Percentiles rank a stretch among this genome's conserved stretches.
Evolutionary conservation across 2,329 filamentous ascomycete species (phyloP).

Genomic region (Fusarium sp.): DNA sequence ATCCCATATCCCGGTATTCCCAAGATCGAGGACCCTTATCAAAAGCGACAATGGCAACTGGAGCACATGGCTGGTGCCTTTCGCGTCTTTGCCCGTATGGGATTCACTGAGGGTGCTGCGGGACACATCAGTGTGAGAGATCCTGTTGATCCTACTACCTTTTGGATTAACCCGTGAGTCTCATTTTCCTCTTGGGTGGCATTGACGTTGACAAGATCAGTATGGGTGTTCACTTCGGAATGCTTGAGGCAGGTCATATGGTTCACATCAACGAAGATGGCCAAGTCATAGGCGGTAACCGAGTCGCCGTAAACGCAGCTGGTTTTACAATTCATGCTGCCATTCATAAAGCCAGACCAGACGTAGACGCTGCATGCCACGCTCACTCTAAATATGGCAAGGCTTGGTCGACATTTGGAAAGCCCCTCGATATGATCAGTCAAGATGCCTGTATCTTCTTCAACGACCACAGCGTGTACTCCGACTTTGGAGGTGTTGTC

Average conservation of each 20-base stretch:
- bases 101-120: slow-evolving; percentile 68
- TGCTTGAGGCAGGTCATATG: slow-evolving; percentile 70
- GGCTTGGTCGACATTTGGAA: slow-evolving; percentile 68
- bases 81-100: slow-evolving; percentile 57
- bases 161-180: slow-evolving; percentile 70
- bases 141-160: slow-evolving; percentile 64
- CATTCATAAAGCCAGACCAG: slow-evolving; percentile 66
- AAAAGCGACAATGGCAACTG: slow-evolving; percentile 48
- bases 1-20: slow-evolving; percentile 62
- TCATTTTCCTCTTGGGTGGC: not conserved
- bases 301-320: slow-evolving; percentile 64
- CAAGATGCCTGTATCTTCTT: slow-evolving; percentile 69
- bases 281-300: slow-evolving; percentile 68
- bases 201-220: slow-evolving; percentile 3
- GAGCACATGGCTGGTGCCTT: slow-evolving; percentile 58
- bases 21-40: slow-evolving; percentile 59
- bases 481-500: slow-evolving; percentile 70
- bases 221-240: slow-evolving; percentile 67
- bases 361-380: slow-evolving; percentile 70
- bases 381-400: slow-evolving; percentile 67
- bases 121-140: slow-evolving; percentile 73
- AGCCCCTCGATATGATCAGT: slow-evolving; percentile 68
- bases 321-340: slow-evolving; percentile 71
- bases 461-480: slow-evolving; percentile 65
- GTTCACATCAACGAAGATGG: slow-evolving; percentile 68